phyloP scores from a whole-genome alignment of 2,329 filamentous ascomycete genomes.

The Cercospora beticola region DNA sequence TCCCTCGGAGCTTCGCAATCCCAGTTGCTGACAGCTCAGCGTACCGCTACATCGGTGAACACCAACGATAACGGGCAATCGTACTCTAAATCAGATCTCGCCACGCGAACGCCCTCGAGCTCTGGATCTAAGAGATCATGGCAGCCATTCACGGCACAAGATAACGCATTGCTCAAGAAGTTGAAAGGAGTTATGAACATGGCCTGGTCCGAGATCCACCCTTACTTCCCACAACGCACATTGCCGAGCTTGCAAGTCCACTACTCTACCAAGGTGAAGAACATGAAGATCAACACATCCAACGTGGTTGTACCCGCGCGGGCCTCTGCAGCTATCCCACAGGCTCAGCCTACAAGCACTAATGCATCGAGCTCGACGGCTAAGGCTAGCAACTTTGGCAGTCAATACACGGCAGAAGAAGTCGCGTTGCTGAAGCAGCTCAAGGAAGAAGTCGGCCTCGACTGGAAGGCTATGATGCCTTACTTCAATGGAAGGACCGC shows the following conservation, averaged over 20 bases:
- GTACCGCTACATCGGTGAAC: not conserved
- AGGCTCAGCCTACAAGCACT: not conserved
- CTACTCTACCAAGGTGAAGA: slow-evolving; percentile 27
- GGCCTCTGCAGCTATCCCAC: not conserved
- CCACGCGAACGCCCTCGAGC: not conserved
- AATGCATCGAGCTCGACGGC: not conserved
- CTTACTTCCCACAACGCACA: slow-evolving; percentile 38
- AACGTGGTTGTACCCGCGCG: not conserved
- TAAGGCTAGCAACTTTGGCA: slow-evolving; percentile 2
- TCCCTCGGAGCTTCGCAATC: not conserved
- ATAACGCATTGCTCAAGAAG: slow-evolving; percentile 40
- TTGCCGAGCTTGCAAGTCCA: slow-evolving; percentile 31
- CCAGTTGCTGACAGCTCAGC: not conserved
- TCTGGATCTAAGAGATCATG: not conserved
- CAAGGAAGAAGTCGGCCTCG: slow-evolving; percentile 41
- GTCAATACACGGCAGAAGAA: slow-evolving; percentile 34
- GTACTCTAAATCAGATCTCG: not conserved
- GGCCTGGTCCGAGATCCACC: slow-evolving; percentile 40
- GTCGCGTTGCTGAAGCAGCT: slow-evolving; percentile 41
- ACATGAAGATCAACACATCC: not conserved
- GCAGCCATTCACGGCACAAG: slow-evolving; percentile 30
- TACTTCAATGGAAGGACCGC: slow-evolving; percentile 38
- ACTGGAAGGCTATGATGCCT: slow-evolving; percentile 40
- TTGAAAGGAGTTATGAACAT: slow-evolving; percentile 43
- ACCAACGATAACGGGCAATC: not conserved